Conservation (phyloP, 2,329 filamentous ascomycete genomes). For the Fusarium graminum region DNA sequence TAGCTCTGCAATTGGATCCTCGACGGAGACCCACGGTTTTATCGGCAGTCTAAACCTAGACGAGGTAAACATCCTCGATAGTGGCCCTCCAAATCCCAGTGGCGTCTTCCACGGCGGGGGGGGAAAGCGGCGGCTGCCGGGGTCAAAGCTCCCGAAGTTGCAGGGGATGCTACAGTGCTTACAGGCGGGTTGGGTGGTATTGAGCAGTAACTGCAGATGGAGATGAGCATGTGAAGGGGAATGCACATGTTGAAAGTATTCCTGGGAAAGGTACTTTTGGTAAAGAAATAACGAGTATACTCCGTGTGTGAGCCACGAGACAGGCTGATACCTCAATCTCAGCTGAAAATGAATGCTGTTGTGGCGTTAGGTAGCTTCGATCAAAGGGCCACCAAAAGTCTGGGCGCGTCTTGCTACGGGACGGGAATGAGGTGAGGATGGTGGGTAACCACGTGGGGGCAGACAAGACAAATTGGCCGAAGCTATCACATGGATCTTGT, state of each 20-base stretch:
- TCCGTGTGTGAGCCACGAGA: fast-evolving
- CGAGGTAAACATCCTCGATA: conserved; percentile 36
- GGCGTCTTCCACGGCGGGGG: conserved; percentile 26
- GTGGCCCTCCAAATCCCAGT: conserved; percentile 26
- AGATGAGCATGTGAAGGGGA: conserved; percentile 1
- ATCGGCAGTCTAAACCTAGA: conserved; percentile 40
- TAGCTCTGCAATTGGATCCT: conserved; percentile 22
- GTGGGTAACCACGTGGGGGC: conserved; percentile 42
- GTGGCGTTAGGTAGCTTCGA: conserved; percentile 30
- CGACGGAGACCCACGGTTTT: conserved; percentile 28
- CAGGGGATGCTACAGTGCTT: conserved; percentile 37
- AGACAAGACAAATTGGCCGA: conserved; percentile 22
- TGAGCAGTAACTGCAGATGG: conserved; percentile 1
- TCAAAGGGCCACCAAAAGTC: conserved; percentile 14
- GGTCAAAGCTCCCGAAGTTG: conserved; percentile 31
- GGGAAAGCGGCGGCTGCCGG: conserved; percentile 27
- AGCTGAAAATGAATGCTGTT: background rate
- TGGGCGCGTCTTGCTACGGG: conserved; percentile 12
- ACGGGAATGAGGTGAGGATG: conserved; percentile 28
- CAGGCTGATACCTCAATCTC: background rate
- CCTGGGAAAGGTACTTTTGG: too few species aligned
- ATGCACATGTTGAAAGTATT: background rate
- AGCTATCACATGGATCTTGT: conserved; percentile 12
- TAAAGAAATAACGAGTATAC: fast-evolving
- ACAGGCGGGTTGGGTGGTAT: conserved; percentile 19